phyloP scores from a whole-genome alignment of 2,329 filamentous ascomycete species.

The Diaporthe aspalathi region DNA sequence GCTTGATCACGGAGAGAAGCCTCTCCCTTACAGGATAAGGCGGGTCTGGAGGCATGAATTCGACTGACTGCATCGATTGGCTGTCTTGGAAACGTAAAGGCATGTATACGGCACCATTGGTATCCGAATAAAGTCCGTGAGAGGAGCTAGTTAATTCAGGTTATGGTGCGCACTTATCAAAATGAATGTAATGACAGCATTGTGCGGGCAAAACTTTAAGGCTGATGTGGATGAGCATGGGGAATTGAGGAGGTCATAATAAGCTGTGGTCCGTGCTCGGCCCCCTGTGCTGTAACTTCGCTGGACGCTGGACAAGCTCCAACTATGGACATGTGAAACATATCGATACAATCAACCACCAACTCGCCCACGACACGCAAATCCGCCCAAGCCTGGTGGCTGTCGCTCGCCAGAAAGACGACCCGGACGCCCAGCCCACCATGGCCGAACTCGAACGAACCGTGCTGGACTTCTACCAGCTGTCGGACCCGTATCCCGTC shows the following conservation, averaged over 20 bases:
- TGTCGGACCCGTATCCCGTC: constrained; percentile 80
- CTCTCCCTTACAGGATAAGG: too few relatives aligned
- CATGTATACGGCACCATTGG: too few relatives aligned
- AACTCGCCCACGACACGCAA: too few relatives aligned
- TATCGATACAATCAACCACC: background rate
- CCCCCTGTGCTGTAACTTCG: constrained; percentile 18
- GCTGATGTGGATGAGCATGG: background rate
- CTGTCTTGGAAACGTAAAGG: too few relatives aligned
- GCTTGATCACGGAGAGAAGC: too few relatives aligned
- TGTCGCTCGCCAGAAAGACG: constrained; percentile 2
- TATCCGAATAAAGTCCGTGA: background rate
- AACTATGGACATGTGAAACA: constrained; percentile 25
- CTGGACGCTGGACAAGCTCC: constrained; percentile 18
- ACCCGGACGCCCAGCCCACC: constrained; percentile 43
- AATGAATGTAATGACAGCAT: background rate
- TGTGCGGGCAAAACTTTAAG: background rate
- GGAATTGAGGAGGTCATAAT: background rate
- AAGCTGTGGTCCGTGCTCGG: constrained; percentile 24
- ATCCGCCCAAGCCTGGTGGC: background rate
- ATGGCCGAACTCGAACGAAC: constrained; percentile 80
- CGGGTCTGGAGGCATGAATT: too few relatives aligned
- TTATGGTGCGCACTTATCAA: background rate
- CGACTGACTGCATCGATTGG: too few relatives aligned
- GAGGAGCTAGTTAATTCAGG: background rate
- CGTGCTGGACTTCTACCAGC: constrained; percentile 90